Evolutionary conservation across 176 grass and related monocot genomes (phyloP).

Genomic region (bread wheat (Triticum aestivum)): IWGSC_CS_RefSeq_v2.1 NC_057814.1:298405329-298405828

Average conservation of each 20-base stretch:
- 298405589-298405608: background rate
- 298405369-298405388: slow-evolving; percentile 99
- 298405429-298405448: slow-evolving; percentile 96
- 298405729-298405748: no score
- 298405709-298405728: no score
- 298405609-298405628: background rate
- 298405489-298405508: background rate
- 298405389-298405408: slow-evolving; percentile 89
- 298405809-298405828: no score
- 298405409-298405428: slow-evolving; percentile 82
- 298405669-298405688: no score
- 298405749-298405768: no score
- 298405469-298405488: slow-evolving; percentile 5
- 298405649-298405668: background rate
- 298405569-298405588: background rate
- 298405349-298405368: background rate
- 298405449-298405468: slow-evolving; percentile 39
- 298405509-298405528: background rate
- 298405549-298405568: background rate
- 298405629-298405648: background rate
- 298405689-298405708: no score
- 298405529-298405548: background rate
- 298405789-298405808: no score
- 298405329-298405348: slow-evolving; percentile 9
- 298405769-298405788: no score